A percentile compares a stretch with the other conserved stretches of the same genome.
phyloP scores from a whole-genome alignment of 306 rosid species.

The Casuarina glauca region DNA sequence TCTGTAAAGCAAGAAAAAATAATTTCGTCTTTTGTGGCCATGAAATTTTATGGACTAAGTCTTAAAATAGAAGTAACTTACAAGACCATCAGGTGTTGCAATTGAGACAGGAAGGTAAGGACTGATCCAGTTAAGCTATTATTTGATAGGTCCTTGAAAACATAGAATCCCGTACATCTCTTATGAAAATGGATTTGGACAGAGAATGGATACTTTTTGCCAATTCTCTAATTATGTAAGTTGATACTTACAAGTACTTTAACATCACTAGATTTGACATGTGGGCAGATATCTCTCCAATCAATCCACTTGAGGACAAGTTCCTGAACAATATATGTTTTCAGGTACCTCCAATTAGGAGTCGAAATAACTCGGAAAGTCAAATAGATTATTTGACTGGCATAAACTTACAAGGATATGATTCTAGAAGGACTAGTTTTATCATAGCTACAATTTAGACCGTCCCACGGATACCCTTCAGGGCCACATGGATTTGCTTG shows the following conservation, averaged over 20 bases:
- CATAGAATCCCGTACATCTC: neutral
- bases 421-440: constrained; percentile 38
- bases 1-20: constrained; percentile 34
- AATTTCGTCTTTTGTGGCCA: neutral
- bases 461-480: constrained; percentile 43
- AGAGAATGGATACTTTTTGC: neutral
- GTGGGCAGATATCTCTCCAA: constrained; percentile 35
- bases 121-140: constrained; percentile 43
- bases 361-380: neutral
- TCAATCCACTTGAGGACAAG: constrained; percentile 47
- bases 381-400: neutral
- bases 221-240: neutral
- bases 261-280: constrained; percentile 45
- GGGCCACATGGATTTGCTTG: constrained; percentile 68
- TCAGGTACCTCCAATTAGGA: neutral
- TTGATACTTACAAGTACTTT: constrained; percentile 42
- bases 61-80: constrained; percentile 27
- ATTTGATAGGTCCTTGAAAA: constrained; percentile 61
- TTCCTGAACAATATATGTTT: constrained; percentile 35
- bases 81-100: constrained; percentile 36
- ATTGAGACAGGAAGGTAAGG: constrained; percentile 33
- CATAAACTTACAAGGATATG: constrained; percentile 44
- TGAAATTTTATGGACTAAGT: neutral
- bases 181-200: neutral
- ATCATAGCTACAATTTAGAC: constrained; percentile 44